These are phyloP conservation scores for Coniella lustricola DNA, from an alignment of 2,329 filamentous ascomycete species.

Conservation along the genomic window DNA sequence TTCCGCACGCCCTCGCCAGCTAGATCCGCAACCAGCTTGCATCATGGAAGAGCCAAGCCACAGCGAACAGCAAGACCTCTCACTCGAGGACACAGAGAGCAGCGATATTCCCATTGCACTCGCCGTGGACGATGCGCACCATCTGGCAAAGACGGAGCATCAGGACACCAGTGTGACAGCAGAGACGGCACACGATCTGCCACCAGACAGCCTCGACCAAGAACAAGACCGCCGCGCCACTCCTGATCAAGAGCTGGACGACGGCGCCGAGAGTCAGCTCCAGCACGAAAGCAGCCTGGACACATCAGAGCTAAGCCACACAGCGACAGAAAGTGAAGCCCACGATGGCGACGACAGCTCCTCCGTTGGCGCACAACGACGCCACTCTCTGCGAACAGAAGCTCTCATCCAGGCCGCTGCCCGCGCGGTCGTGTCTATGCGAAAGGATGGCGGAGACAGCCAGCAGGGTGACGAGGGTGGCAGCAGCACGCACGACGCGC, in stretches of 20 bases:
- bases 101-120: not conserved
- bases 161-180: no score
- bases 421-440: conserved; percentile 39
- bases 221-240: not conserved
- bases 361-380: conserved; percentile 23
- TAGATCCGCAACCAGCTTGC: conserved; percentile 33
- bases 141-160: no score
- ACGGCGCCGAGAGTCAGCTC: not conserved
- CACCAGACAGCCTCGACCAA: not conserved
- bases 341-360: conserved; percentile 7
- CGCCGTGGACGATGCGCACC: not conserved
- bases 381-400: conserved; percentile 40
- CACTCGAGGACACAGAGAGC: conserved; percentile 7
- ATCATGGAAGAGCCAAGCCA: conserved; percentile 26
- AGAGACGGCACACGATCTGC: not conserved
- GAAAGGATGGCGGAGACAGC: conserved; percentile 19
- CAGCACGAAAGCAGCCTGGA: not conserved
- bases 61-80: not conserved
- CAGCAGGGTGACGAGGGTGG: conserved; percentile 14
- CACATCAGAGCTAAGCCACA: conserved; percentile 14
- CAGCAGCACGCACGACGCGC: conserved; percentile 13
- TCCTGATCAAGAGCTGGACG: not conserved
- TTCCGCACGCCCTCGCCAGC: conserved; percentile 44
- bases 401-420: conserved; percentile 48
- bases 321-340: conserved; percentile 6